phyloP scores from a whole-genome alignment of 2,329 filamentous ascomycete genomes.

The Fusarium mangiferae region DNA sequence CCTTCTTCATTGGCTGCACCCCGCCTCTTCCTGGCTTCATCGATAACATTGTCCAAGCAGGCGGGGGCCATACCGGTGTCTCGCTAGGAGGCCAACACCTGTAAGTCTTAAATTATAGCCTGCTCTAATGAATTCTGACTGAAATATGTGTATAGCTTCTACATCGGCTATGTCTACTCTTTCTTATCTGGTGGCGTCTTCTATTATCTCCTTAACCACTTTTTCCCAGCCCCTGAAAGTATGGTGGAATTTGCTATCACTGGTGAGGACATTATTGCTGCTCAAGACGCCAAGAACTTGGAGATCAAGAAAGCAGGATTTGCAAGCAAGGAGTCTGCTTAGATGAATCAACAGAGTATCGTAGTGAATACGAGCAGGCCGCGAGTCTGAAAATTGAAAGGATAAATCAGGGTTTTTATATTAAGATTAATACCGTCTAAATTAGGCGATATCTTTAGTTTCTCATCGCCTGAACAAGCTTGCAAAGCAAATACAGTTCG shows the following conservation, averaged over 20 bases:
- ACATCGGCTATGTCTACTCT: background rate
- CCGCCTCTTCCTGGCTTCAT: conserved; percentile 6
- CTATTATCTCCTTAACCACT: conserved; percentile 1
- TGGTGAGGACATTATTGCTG: background rate
- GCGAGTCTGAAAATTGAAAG: background rate
- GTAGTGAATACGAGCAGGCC: background rate
- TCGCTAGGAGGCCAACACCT: background rate
- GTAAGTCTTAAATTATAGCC: background rate
- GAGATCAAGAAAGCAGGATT: background rate
- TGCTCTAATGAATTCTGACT: no score
- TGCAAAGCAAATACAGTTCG: no score
- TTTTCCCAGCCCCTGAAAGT: background rate
- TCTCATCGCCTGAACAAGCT: no score
- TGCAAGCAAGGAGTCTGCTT: background rate
- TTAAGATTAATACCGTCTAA: background rate
- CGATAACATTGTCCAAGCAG: background rate
- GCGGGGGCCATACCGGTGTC: background rate
- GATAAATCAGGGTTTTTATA: no score
- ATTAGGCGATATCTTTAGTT: no score
- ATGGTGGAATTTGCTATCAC: conserved; percentile 1
- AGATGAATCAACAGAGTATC: background rate
- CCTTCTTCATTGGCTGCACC: conserved; percentile 1
- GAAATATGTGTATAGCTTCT: background rate
- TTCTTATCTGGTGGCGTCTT: background rate
- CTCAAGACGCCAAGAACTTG: background rate